Conservation (phyloP, 441 rosid species). For the Metrosideros polymorpha region DNA sequence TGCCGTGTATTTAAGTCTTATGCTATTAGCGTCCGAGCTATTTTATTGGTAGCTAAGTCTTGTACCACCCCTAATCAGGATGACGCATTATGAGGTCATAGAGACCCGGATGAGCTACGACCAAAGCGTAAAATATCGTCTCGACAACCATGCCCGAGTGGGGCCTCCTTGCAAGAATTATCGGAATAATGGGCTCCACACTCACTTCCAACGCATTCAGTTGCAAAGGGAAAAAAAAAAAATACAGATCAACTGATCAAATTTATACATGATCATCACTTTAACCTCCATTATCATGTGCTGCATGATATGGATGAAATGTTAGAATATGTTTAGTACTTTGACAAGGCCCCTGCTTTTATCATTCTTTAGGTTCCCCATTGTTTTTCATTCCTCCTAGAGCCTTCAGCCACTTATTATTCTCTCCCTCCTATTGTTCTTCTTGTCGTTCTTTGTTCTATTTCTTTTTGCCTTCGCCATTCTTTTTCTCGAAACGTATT, state of each 20-base stretch:
- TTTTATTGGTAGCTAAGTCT: neutral
- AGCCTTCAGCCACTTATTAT: neutral
- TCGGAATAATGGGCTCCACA: neutral
- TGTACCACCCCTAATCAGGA: neutral
- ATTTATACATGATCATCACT: neutral
- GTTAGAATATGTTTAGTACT: neutral
- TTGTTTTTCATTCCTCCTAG: neutral
- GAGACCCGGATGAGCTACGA: neutral
- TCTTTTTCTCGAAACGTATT: neutral
- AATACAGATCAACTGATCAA: neutral
- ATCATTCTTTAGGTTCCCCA: neutral
- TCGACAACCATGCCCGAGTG: neutral
- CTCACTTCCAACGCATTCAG: neutral
- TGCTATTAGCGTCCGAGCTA: neutral
- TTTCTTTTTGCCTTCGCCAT: neutral
- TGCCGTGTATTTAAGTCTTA: neutral
- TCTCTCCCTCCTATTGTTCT: neutral
- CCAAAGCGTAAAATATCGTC: neutral
- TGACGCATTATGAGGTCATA: neutral
- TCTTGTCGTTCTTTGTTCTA: neutral
- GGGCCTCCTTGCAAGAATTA: neutral
- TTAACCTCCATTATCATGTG: neutral
- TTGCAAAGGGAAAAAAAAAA: too few relatives aligned
- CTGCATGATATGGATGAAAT: neutral
- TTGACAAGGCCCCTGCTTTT: neutral